Base-by-base conservation (phyloP, 2,329 filamentous ascomycete genomes). In the Cordyceps cicadae region DNA sequence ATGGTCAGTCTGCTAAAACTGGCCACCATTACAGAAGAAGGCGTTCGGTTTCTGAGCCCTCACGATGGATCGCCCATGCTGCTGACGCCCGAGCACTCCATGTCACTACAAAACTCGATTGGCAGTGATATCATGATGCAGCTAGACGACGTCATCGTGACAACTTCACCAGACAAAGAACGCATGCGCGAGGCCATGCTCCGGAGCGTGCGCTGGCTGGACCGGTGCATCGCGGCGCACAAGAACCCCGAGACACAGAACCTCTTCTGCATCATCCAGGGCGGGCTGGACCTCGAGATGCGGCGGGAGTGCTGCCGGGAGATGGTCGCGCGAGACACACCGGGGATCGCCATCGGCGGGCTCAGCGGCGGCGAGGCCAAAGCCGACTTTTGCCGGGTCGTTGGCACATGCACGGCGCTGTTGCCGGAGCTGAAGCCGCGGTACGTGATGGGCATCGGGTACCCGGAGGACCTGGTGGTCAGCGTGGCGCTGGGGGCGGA, bases 121-220 rank as follows among this genome's bases (percentile, higher is more conserved):
- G 94, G 94, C 65, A 96, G 91, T 64, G 94, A 99, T 75, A 97
- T 99, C 67, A 97, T 97, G 66, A 99, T 99, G 95, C 95, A 99
- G 75, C 86, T 99, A 4, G 94, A 99, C 78, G 95, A 99, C 74
- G 95, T 99, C 15, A 88, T 99, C 56, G 93, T 92, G 34, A 97
- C 94, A 0, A 99, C 94, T 0, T 97, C 92, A 0, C 93, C 93
- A 0, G 94, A 99, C 73, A 79, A 84, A 60, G 87, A 79, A 21
- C 87, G 95, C 58, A 97, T 99, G 85, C 85, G 87, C 63, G 91
- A 96, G 74, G 94, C 94, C 54, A 97, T 97, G 92, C 83, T 94
- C 70, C 87, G 94, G 60, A 96, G 91, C 59, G 85, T 99, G 8
- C 85, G 95, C 45, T 99, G 95, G 95, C 82, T 99, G 6, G 95